Percentiles rank a stretch among this genome's conserved stretches.
phyloP scores from a whole-genome alignment of 2,329 filamentous ascomycete species.

The Thielaviopsis ethacetica region DNA sequence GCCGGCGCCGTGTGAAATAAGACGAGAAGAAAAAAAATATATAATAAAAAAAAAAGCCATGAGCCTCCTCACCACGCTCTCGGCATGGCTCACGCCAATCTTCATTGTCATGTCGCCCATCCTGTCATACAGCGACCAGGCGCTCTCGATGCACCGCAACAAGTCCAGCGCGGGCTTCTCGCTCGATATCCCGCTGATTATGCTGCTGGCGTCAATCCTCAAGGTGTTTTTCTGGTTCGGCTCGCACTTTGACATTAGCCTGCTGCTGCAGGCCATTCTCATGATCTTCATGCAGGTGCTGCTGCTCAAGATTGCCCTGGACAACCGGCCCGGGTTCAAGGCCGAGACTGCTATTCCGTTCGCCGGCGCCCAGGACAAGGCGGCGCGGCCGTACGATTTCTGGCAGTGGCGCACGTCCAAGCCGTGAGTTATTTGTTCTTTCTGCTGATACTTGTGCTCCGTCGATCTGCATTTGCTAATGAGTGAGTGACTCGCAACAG shows the following conservation, averaged over 20 bases:
- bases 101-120: slow-evolving; percentile 49
- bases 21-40: neutral
- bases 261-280: slow-evolving; percentile 47
- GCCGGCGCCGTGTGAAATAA: neutral
- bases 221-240: slow-evolving; percentile 57
- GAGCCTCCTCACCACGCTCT: slow-evolving; percentile 29
- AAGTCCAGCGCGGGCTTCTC: slow-evolving; percentile 54
- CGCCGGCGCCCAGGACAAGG: slow-evolving; percentile 20
- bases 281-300: slow-evolving; percentile 48
- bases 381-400: slow-evolving; percentile 54
- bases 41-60: slow-evolving; percentile 13
- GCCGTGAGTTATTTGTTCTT: slow-evolving; percentile 31
- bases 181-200: slow-evolving; percentile 54
- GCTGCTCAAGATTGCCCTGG: slow-evolving; percentile 51
- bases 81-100: slow-evolving; percentile 42
- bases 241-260: slow-evolving; percentile 44
- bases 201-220: slow-evolving; percentile 51
- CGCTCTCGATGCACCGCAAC: slow-evolving; percentile 44
- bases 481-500: slow-evolving; percentile 21
- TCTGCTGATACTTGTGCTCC: neutral
- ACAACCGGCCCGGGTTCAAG: slow-evolving; percentile 46
- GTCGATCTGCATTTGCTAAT: neutral
- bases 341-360: slow-evolving; percentile 46
- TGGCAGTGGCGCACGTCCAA: slow-evolving; percentile 66
- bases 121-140: slow-evolving; percentile 50